Evolutionary conservation across 192 early-diverging fungal genomes (phyloP).

Genomic region (Piromyces sp.): DNA sequence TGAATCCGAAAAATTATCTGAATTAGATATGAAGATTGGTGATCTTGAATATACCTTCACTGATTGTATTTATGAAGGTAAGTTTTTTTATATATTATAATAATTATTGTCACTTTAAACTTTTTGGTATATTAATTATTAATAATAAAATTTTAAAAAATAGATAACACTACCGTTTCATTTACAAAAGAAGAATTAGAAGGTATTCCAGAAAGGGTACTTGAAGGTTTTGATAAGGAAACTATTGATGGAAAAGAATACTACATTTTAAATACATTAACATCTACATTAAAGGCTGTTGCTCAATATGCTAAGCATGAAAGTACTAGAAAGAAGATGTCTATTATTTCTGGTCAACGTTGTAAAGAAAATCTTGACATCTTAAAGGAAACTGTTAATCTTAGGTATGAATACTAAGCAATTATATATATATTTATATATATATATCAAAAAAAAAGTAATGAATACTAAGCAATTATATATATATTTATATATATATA

Average conservation of each 20-base stretch:
- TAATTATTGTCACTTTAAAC: too few relatives aligned
- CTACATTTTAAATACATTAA: slow-evolving; percentile 12
- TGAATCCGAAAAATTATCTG: slow-evolving; percentile 35
- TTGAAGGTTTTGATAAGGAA: slow-evolving; percentile 33
- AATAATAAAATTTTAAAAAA: too few relatives aligned
- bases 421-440: too few relatives aligned
- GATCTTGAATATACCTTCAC: background rate
- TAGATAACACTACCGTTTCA: slow-evolving; percentile 20
- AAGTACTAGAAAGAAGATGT: slow-evolving; percentile 20
- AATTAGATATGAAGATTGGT: slow-evolving; percentile 24
- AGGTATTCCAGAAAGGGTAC: slow-evolving; percentile 51
- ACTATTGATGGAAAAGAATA: slow-evolving; percentile 38
- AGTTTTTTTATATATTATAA: too few relatives aligned
- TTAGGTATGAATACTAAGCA: background rate
- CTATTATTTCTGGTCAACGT: slow-evolving; percentile 26
- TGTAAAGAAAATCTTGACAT: slow-evolving; percentile 42
- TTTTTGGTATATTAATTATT: too few relatives aligned
- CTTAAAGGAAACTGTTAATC: slow-evolving; percentile 25
- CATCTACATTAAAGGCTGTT: background rate
- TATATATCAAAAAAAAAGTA: too few relatives aligned
- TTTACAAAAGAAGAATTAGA: slow-evolving; percentile 42
- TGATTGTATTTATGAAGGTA: background rate
- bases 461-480: background rate
- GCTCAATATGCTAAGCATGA: slow-evolving; percentile 3
- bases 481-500: too few relatives aligned